Conservation (phyloP, 192 early-diverging fungal species). For the Coemansia sp. region DNA sequence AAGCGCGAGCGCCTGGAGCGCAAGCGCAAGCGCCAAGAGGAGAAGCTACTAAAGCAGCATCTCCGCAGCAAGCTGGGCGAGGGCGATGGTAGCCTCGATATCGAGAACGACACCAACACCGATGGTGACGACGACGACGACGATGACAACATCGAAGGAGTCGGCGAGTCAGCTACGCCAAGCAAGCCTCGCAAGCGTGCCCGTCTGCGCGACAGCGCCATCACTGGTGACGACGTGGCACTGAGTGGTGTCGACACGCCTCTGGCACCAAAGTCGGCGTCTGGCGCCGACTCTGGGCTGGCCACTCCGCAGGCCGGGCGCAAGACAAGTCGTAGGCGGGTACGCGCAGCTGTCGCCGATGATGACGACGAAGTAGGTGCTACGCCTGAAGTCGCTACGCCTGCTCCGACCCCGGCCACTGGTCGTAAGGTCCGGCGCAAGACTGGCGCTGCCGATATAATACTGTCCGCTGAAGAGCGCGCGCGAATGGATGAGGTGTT, state of each 20-base stretch:
- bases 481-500: constrained; percentile 34
- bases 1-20: constrained; percentile 53
- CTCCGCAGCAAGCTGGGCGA: constrained; percentile 30
- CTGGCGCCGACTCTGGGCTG: constrained; percentile 19
- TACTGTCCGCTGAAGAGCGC: constrained; percentile 37
- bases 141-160: constrained; percentile 6
- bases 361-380: constrained; percentile 18
- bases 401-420: constrained; percentile 14
- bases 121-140: constrained; percentile 9
- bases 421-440: constrained; percentile 44
- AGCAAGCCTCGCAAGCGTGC: constrained; percentile 27
- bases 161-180: constrained; percentile 2
- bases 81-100: constrained; percentile 11
- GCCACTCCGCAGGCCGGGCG: constrained; percentile 21
- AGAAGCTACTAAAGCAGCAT: constrained; percentile 37
- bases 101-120: constrained; percentile 8
- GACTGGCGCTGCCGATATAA: constrained; percentile 37
- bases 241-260: constrained; percentile 23
- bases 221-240: constrained; percentile 13
- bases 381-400: constrained; percentile 15
- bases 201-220: constrained; percentile 12
- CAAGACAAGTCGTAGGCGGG: constrained; percentile 27
- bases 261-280: background rate
- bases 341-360: constrained; percentile 21
- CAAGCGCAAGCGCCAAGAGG: constrained; percentile 36